A percentile compares a stretch with the other conserved stretches of the same genome.
These are phyloP conservation scores for Blastomyces gilchristii DNA, from an alignment of 2,329 filamentous ascomycete genomes.

Conservation along the genomic window DNA sequence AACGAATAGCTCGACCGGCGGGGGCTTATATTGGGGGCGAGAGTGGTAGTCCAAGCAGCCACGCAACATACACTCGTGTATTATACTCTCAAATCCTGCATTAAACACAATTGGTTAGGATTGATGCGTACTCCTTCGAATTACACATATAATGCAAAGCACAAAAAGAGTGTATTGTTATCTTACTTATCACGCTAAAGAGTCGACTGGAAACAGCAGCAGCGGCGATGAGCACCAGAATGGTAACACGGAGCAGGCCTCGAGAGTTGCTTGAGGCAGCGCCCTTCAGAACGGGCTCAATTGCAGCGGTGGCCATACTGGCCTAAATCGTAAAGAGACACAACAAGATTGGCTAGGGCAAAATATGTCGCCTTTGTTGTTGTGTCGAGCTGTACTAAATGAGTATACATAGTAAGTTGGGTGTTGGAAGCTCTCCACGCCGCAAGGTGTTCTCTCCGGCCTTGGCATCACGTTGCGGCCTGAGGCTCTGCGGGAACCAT, in stretches of 20 bases:
- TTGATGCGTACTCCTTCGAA: conserved; percentile 6
- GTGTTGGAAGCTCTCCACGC: conserved; percentile 16
- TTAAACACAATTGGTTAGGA: conserved; percentile 25
- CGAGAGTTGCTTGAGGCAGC: conserved; percentile 71
- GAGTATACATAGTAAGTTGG: not conserved
- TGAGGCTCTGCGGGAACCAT: conserved; percentile 16
- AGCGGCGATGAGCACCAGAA: conserved; percentile 80
- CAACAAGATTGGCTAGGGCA: conserved; percentile 21
- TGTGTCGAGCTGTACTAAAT: conserved; percentile 5
- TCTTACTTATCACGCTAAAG: conserved; percentile 93
- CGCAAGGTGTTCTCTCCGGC: conserved; percentile 36
- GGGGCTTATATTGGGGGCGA: not conserved
- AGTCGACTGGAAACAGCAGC: conserved; percentile 87
- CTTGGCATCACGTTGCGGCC: conserved; percentile 25
- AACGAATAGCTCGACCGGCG: conserved; percentile 3
- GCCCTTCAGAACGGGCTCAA: conserved; percentile 60
- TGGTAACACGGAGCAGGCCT: conserved; percentile 76
- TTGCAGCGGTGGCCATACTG: conserved; percentile 23
- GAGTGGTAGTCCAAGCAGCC: not conserved
- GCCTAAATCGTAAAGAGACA: conserved; percentile 21
- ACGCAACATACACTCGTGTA: conserved; percentile 82
- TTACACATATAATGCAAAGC: conserved; percentile 7
- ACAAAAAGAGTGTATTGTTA: not conserved
- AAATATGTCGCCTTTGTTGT: conserved; percentile 10
- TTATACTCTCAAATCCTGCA: conserved; percentile 92